A percentile compares a stretch with the other conserved stretches of the same genome.
Conservation (phyloP, 2,329 filamentous ascomycete genomes). For the Magnaporthales sp. region DNA sequence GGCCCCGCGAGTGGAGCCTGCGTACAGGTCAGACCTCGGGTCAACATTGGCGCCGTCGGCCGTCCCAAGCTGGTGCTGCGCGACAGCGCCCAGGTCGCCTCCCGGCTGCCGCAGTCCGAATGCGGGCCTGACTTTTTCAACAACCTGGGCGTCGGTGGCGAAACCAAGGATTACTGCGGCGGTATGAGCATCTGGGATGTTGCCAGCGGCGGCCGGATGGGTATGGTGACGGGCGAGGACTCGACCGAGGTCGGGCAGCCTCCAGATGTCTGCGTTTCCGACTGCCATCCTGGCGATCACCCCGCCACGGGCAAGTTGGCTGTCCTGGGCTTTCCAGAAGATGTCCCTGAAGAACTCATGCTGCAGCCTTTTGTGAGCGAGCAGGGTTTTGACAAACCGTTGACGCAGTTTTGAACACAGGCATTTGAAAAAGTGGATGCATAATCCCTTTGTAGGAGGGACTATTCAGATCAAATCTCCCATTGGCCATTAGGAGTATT, state of each 20-base stretch:
- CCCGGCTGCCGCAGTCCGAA: neutral
- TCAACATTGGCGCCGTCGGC: neutral
- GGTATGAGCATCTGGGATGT: neutral
- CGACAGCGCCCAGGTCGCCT: constrained; percentile 1
- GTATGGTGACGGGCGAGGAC: neutral
- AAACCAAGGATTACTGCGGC: constrained; percentile 1
- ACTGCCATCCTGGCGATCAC: neutral
- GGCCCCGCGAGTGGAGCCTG: neutral
- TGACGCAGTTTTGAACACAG: neutral
- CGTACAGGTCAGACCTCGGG: neutral
- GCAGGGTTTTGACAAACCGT: neutral
- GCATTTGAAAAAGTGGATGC: no score
- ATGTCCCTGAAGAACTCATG: neutral
- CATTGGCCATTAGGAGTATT: neutral
- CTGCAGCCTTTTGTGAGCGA: neutral
- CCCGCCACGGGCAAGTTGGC: neutral
- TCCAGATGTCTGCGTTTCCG: neutral
- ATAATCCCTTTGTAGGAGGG: no score
- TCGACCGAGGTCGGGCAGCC: neutral
- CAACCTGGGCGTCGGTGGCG: neutral
- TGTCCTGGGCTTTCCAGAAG: neutral
- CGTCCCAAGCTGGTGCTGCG: constrained; percentile 1
- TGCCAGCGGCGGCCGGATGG: constrained; percentile 2
- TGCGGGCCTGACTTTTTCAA: constrained; percentile 1
- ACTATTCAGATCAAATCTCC: neutral